phyloP scores from a whole-genome alignment of 2,329 filamentous ascomycete genomes.

The Penicillium brevicompactum region DNA sequence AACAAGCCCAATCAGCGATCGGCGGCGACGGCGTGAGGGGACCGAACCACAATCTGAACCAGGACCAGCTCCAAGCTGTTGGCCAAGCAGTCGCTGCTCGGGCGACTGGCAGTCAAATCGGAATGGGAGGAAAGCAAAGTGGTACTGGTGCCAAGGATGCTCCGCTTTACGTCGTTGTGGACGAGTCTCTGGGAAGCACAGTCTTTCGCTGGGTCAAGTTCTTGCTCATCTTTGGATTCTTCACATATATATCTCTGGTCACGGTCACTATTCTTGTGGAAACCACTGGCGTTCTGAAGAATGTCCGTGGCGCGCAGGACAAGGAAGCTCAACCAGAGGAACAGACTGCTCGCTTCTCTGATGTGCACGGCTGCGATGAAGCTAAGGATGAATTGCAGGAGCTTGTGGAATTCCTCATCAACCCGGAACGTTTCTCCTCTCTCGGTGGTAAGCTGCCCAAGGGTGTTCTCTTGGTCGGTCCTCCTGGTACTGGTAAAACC shows the following conservation, averaged over 20 bases:
- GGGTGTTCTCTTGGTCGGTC: conserved; percentile 90
- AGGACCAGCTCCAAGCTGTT: conserved; percentile 72
- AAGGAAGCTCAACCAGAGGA: conserved; percentile 90
- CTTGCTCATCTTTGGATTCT: conserved; percentile 72
- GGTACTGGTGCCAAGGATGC: conserved; percentile 75
- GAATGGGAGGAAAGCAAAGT: conserved; percentile 48
- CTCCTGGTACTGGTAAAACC: conserved; percentile 96
- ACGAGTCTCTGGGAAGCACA: conserved; percentile 77
- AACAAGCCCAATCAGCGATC: conserved; percentile 69
- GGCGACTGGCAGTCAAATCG: conserved; percentile 66
- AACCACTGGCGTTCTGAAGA: conserved; percentile 75
- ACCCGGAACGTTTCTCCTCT: conserved; percentile 88
- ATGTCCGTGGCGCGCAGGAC: conserved; percentile 69
- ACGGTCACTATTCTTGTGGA: conserved; percentile 82
- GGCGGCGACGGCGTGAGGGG: conserved; percentile 45
- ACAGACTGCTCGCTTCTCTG: conserved; percentile 85
- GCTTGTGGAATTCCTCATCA: conserved; percentile 92
- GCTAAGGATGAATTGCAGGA: conserved; percentile 98
- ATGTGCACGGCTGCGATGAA: conserved; percentile 97
- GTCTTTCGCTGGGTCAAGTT: conserved; percentile 95
- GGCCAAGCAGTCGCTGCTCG: conserved; percentile 79
- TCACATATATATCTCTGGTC: conserved; percentile 78
- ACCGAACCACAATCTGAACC: conserved; percentile 47
- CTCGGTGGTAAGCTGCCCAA: conserved; percentile 96
- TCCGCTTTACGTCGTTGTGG: conserved; percentile 93